phyloP scores from a whole-genome alignment of 176 grass and related monocot species.

The Ensete glaucum region DNA sequence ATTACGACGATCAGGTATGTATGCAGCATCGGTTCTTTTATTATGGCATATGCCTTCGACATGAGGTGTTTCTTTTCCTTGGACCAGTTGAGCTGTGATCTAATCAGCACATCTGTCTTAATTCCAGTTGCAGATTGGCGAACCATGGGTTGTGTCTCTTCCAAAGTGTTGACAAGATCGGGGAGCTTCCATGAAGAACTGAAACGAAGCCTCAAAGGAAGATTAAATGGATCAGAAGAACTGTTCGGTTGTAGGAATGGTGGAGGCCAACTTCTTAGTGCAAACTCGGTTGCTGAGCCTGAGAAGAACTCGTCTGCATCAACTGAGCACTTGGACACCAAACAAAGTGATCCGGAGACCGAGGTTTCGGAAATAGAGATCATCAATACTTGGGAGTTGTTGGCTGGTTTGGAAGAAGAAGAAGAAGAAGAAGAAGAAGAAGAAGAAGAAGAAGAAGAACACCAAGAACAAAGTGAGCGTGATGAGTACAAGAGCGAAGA shows the following conservation, averaged over 20 bases:
- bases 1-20: too few species aligned
- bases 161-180: constrained; percentile 50
- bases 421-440: constrained; percentile 70
- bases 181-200: constrained; percentile 55
- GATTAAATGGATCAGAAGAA: constrained; percentile 52
- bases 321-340: neutral
- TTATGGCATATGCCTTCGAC: neutral
- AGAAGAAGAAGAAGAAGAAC: constrained; percentile 1
- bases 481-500: neutral
- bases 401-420: constrained; percentile 75
- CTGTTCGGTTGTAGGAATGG: constrained; percentile 48
- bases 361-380: constrained; percentile 36
- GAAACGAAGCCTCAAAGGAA: constrained; percentile 42
- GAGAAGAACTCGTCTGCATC: constrained; percentile 11
- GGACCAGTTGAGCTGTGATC: neutral
- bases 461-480: neutral
- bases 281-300: constrained; percentile 12
- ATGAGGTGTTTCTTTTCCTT: neutral
- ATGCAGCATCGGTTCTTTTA: neutral
- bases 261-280: constrained; percentile 40
- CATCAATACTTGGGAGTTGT: constrained; percentile 55
- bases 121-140: neutral
- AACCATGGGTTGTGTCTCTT: constrained; percentile 74
- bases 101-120: neutral
- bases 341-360: neutral